Evolutionary conservation across 2,329 filamentous ascomycete genomes (phyloP).

Genomic region (Curvularia sp.): DNA sequence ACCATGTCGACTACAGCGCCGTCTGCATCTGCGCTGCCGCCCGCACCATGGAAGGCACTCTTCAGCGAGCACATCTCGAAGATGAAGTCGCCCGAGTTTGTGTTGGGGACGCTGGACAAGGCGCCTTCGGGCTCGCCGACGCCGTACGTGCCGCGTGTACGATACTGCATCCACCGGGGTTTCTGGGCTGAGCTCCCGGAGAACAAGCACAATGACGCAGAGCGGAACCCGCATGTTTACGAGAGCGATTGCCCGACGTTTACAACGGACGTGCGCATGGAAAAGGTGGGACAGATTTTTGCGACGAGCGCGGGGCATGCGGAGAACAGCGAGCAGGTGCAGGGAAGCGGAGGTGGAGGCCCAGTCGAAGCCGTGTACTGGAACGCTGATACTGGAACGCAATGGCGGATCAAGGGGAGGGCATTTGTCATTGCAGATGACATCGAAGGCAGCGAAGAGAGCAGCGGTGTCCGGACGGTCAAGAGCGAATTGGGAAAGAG

Average conservation of each 20-base stretch:
- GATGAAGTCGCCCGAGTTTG: constrained; percentile 59
- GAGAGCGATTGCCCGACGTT: constrained; percentile 81
- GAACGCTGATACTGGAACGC: constrained; percentile 71
- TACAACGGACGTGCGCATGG: constrained; percentile 88
- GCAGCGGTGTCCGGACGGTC: constrained; percentile 63
- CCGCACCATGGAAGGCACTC: constrained; percentile 60
- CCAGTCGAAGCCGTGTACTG: constrained; percentile 86
- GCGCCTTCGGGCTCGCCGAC: constrained; percentile 52
- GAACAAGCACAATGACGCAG: constrained; percentile 75
- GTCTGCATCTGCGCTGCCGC: constrained; percentile 43
- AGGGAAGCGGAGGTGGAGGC: constrained; percentile 68
- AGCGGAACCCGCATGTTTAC: constrained; percentile 72
- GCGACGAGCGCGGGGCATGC: constrained; percentile 58
- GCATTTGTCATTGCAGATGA: constrained; percentile 78
- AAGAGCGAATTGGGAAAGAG: constrained; percentile 66
- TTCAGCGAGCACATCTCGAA: constrained; percentile 59
- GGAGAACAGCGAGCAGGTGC: constrained; percentile 50
- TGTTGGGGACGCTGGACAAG: constrained; percentile 58
- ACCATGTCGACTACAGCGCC: constrained; percentile 57
- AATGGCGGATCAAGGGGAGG: constrained; percentile 83
- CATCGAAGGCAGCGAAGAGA: constrained; percentile 62
- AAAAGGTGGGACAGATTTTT: constrained; percentile 77
- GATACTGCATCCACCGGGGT: constrained; percentile 85
- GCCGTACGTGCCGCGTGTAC: constrained; percentile 63
- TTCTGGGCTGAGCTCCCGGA: constrained; percentile 77